These are phyloP conservation scores for Rubia tinctorum DNA, from an alignment of 305 asterid species.

Conservation along the genomic window DNA sequence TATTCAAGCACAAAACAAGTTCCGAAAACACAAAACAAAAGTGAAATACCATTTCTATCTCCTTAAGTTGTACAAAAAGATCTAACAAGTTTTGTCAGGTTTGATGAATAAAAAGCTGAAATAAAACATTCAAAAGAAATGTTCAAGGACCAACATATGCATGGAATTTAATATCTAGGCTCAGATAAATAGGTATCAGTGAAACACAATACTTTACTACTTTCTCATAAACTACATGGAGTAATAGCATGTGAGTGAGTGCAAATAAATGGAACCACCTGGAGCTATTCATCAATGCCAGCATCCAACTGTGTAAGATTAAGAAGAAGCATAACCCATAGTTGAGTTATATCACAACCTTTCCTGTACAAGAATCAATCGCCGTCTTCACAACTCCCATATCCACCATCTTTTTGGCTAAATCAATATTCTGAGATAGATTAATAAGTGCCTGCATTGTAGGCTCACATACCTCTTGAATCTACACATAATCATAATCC, in stretches of 20 bases:
- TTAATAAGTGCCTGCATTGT: slow-evolving; percentile 90
- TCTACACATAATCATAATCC: slow-evolving; percentile 2
- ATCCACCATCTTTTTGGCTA: slow-evolving; percentile 70
- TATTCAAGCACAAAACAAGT: too few relatives aligned
- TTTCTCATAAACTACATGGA: background rate
- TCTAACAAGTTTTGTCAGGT: slow-evolving; percentile 84
- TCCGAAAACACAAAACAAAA: too few relatives aligned
- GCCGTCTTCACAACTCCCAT: slow-evolving; percentile 49
- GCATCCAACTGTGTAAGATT: slow-evolving; percentile 90
- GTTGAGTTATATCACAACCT: slow-evolving; percentile 50
- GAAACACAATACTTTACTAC: background rate
- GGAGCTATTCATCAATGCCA: slow-evolving; percentile 82
- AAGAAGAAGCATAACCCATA: slow-evolving; percentile 76
- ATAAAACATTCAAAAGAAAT: background rate
- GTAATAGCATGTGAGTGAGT: background rate
- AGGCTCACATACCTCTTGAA: slow-evolving; percentile 91
- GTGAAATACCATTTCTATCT: slow-evolving; percentile 45
- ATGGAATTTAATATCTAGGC: background rate
- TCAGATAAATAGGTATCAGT: too few relatives aligned
- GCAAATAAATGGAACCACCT: slow-evolving; percentile 43
- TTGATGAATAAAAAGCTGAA: background rate
- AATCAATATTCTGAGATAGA: slow-evolving; percentile 66
- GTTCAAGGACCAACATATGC: background rate
- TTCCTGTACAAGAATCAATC: slow-evolving; percentile 62
- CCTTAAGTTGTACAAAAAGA: slow-evolving; percentile 72